Evolutionary conservation across 140 eudicot species (phyloP).

Genomic region (Anethum foeniculum): DNA sequence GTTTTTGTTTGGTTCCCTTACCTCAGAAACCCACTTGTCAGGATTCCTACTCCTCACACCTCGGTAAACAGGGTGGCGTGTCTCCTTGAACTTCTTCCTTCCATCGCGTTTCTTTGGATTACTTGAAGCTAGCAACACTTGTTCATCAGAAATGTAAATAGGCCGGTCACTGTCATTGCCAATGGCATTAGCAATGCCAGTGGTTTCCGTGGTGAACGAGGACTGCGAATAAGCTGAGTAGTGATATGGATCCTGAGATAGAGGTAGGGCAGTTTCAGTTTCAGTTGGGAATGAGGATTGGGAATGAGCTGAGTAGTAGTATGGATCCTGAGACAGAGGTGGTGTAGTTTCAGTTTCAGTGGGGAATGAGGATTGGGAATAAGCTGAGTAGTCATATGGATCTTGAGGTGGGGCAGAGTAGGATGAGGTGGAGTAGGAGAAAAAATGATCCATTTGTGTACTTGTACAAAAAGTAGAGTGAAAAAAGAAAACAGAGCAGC

Average conservation of each 20-base stretch:
- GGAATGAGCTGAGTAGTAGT: not conserved
- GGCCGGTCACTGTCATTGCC: not conserved
- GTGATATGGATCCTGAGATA: not conserved
- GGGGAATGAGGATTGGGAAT: too few relatives aligned
- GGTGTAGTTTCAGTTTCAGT: too few relatives aligned
- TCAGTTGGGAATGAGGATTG: not conserved
- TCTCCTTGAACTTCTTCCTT: constrained; percentile 67
- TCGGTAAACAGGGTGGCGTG: constrained; percentile 72
- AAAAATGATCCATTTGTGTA: not conserved
- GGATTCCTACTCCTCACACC: constrained; percentile 61
- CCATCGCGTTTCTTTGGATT: constrained; percentile 71
- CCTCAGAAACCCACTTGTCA: constrained; percentile 81
- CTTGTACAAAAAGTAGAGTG: not conserved
- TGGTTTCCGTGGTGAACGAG: not conserved
- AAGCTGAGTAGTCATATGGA: not conserved
- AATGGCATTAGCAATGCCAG: not conserved
- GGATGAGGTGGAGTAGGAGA: not conserved
- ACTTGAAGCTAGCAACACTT: constrained; percentile 37
- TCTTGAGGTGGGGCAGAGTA: not conserved
- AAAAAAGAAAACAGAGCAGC: not conserved
- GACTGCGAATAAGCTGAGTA: not conserved
- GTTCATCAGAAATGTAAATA: constrained; percentile 26
- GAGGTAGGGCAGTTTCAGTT: not conserved
- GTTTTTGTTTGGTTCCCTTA: constrained; percentile 69
- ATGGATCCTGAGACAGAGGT: not conserved